Evolutionary conservation across 2,329 filamentous ascomycete species (phyloP).

Genomic region (Stenocarpella maydis): DNA sequence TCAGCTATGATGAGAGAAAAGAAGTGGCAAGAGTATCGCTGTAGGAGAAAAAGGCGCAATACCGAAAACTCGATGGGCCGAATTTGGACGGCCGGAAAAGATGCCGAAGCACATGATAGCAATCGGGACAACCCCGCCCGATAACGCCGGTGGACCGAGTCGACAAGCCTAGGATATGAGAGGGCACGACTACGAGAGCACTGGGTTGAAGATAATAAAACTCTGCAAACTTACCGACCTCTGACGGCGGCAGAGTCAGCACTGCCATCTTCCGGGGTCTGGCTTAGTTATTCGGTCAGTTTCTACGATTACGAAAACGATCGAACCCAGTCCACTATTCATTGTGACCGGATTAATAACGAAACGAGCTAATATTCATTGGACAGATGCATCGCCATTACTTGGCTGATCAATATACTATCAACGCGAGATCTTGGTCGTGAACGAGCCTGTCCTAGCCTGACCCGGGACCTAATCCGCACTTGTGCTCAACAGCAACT

Average conservation of each 20-base stretch:
- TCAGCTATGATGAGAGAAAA: background rate
- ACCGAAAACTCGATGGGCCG: background rate
- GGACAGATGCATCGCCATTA: background rate
- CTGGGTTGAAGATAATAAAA: background rate
- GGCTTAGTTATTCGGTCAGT: background rate
- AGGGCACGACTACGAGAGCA: background rate
- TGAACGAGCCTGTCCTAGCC: background rate
- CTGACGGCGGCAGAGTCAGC: background rate
- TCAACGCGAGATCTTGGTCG: background rate
- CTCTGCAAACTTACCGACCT: background rate
- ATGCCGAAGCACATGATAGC: background rate
- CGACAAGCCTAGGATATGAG: background rate
- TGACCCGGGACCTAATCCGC: background rate
- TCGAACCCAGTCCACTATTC: background rate
- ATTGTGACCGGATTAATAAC: too few species aligned
- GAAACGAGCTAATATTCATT: background rate
- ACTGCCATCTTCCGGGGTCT: background rate
- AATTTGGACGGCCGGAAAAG: too few species aligned
- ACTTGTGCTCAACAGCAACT: background rate
- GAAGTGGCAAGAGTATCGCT: rapidly evolving
- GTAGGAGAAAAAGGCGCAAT: background rate
- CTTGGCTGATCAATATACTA: too few species aligned
- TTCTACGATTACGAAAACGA: background rate
- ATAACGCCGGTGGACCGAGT: background rate
- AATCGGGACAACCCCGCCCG: background rate